These are phyloP conservation scores for Silene vulgaris DNA, from an alignment of 179 eudicot species.

Conservation along the genomic window DNA sequence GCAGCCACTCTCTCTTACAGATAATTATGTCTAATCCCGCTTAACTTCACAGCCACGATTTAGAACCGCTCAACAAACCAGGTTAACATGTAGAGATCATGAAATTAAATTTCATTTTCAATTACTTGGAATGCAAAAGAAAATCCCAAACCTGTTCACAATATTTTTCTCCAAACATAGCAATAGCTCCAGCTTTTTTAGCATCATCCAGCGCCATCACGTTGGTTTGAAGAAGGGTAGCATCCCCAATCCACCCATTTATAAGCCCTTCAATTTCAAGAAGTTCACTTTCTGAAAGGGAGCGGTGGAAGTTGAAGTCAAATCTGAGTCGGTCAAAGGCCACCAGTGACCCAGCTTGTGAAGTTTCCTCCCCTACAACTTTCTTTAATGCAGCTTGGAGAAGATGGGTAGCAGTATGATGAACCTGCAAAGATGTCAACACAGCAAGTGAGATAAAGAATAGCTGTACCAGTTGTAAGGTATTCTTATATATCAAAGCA, in stretches of 20 bases:
- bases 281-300: constrained; percentile 65
- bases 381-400: constrained; percentile 91
- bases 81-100: constrained; percentile 7
- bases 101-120: neutral
- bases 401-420: constrained; percentile 96
- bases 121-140: neutral
- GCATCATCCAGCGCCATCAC: constrained; percentile 83
- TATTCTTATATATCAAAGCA: neutral
- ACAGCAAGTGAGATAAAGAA: neutral
- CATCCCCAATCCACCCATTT: constrained; percentile 78
- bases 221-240: constrained; percentile 63
- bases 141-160: constrained; percentile 59
- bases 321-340: constrained; percentile 93
- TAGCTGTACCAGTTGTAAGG: neutral
- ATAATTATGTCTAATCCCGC: neutral
- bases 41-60: neutral
- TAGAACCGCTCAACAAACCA: neutral
- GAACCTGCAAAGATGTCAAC: constrained; percentile 47
- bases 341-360: constrained; percentile 95
- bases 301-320: constrained; percentile 83
- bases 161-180: constrained; percentile 96
- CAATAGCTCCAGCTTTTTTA: constrained; percentile 83
- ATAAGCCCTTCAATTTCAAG: constrained; percentile 63
- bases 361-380: constrained; percentile 79
- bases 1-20: neutral